Base-by-base conservation (phyloP, 371 early-diverging fungal species). In the Phascolomyces articulosus region DNA sequence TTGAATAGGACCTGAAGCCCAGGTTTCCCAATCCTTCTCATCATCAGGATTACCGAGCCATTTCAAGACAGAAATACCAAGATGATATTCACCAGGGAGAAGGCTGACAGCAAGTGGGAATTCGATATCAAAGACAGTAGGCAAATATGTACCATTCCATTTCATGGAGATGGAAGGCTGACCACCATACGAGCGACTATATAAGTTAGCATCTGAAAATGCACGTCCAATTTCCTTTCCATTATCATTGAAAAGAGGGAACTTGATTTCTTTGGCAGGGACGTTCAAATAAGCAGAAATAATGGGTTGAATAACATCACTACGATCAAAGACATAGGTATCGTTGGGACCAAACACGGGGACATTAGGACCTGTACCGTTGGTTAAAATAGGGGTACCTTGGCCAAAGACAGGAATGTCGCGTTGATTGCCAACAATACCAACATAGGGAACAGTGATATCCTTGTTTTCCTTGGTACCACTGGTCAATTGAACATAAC, bases 401-500 rank as follows among this genome's bases (percentile, higher is more conserved):
- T 53, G 21, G 15, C 57, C 81, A 60, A 87, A 74, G 26, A 86
- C 78, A 6, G 84, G 84, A 2, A 87, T 66, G 13, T 78, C 68
- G 41, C 57, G 34, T 29, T 83, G 47, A 41, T 82, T 74, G 13
- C 90, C 88, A 55, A 75, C 68, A 24, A 86, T 47, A 24, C 88
- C 90, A 27, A 84, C 67, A 63, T 86, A 89, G 10, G 90, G 90
- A 3, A 89, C 62, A 24, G 60, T n/a, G n/a, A 31, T 65, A 13
- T 40, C 28, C 7, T 24, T 51, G 0, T 27, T 0, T 10, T 47
- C 49, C 64, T 68, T 65, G 69, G n/a, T n/a, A n/a, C n/a, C n/a
- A n/a, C n/a, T n/a, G n/a, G n/a, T n/a, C n/a, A 72, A 66, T 48
- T 72, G 66, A 56, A 72, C 53, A 29, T 38, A 74, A 28, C 75